A percentile compares a stretch with the other conserved stretches of the same genome.
These are phyloP conservation scores for Clathrospora elynae DNA, from an alignment of 2,329 filamentous ascomycete genomes.

Conservation along the genomic window DNA sequence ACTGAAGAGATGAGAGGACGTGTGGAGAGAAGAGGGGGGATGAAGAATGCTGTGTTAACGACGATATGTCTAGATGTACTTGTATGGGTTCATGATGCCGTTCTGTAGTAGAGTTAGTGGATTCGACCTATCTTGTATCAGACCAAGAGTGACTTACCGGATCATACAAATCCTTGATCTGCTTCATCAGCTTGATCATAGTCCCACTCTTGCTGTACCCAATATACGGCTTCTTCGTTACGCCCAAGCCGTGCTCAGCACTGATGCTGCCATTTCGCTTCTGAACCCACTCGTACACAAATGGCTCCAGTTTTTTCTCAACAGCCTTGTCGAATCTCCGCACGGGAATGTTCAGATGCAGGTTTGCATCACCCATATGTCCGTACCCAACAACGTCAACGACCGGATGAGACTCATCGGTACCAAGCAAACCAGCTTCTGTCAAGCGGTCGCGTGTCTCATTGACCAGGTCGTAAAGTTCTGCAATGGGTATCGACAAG, in stretches of 20 bases:
- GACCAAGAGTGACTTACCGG: constrained; percentile 67
- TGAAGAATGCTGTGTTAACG: constrained; percentile 8
- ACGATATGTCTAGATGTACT: constrained; percentile 68
- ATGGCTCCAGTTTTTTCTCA: constrained; percentile 87
- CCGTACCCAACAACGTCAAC: constrained; percentile 94
- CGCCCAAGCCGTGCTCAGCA: constrained; percentile 90
- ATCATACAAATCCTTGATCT: constrained; percentile 92
- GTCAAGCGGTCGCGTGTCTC: constrained; percentile 76
- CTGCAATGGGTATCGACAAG: constrained; percentile 84
- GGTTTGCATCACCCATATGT: constrained; percentile 96
- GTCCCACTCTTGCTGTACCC: constrained; percentile 88
- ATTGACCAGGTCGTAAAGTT: constrained; percentile 88
- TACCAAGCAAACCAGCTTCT: constrained; percentile 72
- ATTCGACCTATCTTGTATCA: constrained; percentile 11
- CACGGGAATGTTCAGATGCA: constrained; percentile 89
- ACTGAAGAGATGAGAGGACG: constrained; percentile 3
- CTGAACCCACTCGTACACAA: constrained; percentile 95
- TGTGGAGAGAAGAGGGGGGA: not conserved
- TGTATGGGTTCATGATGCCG: constrained; percentile 99
- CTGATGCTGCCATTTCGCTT: constrained; percentile 90
- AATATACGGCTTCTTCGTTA: constrained; percentile 96
- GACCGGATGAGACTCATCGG: constrained; percentile 76
- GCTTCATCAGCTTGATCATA: constrained; percentile 89
- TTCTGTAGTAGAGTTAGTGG: constrained; percentile 62
- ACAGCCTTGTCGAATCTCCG: constrained; percentile 84